A percentile compares a stretch with the other conserved stretches of the same genome.
Evolutionary conservation across 441 rosid genomes (phyloP).

Genomic region (Dalechampia spathulata): DNA sequence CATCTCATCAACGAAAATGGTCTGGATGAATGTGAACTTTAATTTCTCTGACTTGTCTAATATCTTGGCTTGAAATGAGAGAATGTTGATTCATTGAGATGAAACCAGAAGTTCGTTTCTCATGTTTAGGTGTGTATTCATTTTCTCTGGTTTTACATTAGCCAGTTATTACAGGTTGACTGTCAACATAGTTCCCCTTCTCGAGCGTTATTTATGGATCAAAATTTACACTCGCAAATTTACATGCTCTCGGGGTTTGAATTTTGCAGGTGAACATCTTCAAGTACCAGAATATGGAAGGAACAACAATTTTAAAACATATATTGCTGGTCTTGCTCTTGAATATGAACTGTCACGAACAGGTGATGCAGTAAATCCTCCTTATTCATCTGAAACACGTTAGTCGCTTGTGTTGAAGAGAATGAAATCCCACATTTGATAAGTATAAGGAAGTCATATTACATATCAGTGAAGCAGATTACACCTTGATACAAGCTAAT

Average conservation of each 20-base stretch:
- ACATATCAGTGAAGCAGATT: no score
- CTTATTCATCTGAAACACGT: not conserved
- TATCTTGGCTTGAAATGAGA: not conserved
- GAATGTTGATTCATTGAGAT: not conserved
- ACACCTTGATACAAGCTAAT: no score
- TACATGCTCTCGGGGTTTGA: not conserved
- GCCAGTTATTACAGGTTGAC: not conserved
- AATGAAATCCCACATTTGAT: no score
- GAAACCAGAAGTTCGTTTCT: not conserved
- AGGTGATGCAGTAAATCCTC: not conserved
- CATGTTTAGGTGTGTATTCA: conserved; percentile 1
- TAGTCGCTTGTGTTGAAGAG: not conserved
- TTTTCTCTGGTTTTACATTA: not conserved
- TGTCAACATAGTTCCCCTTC: not conserved
- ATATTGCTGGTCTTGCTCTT: no score
- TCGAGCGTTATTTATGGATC: not conserved
- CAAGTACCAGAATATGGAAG: not conserved
- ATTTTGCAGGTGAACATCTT: not conserved
- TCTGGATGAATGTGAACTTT: conserved; percentile 8
- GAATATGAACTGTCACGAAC: conserved; percentile 1
- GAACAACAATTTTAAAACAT: no score
- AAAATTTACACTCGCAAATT: not conserved
- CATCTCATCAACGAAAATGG: no score
- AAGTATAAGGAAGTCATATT: no score
- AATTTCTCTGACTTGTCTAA: conserved; percentile 2